Percentiles rank a stretch among this genome's conserved stretches.
Evolutionary conservation across 2,329 filamentous ascomycete genomes (phyloP).

Genomic region (Cladosporium halotolerans): DNA sequence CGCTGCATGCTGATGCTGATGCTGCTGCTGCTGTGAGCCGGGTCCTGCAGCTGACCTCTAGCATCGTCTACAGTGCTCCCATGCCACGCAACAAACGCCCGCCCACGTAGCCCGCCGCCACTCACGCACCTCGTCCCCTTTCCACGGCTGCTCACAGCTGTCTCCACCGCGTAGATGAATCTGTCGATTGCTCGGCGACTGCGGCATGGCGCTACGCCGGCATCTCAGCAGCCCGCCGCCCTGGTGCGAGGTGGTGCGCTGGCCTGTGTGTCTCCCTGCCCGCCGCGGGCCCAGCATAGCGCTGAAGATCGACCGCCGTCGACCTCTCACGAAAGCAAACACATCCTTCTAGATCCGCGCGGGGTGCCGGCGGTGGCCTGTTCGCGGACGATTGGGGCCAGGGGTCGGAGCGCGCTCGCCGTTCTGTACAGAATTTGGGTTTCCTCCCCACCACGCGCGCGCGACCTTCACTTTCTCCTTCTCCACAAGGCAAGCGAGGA

Average conservation of each 20-base stretch:
- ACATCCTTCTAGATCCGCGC: slow-evolving; percentile 1
- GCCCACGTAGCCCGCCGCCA: background rate
- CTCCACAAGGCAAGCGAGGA: background rate
- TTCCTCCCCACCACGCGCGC: background rate
- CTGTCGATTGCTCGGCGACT: slow-evolving; percentile 5
- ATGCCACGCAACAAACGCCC: no score
- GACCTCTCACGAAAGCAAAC: no score
- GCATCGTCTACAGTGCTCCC: no score
- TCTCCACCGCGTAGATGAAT: slow-evolving; percentile 1
- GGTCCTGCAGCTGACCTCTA: no score
- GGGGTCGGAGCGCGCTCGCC: background rate
- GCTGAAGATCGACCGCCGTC: no score
- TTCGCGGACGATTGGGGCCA: background rate
- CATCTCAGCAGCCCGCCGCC: background rate
- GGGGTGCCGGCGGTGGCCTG: slow-evolving; percentile 4
- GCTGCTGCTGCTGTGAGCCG: no score
- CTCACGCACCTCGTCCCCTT: slow-evolving; percentile 1
- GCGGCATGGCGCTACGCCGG: no score
- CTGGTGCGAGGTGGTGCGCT: slow-evolving; percentile 3
- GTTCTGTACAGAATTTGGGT: slow-evolving; percentile 1
- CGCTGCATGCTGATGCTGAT: no score
- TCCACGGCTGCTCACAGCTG: slow-evolving; percentile 7
- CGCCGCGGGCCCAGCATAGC: no score
- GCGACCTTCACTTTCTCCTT: background rate
- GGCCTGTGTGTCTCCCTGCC: background rate